Conservation (phyloP, 192 early-diverging fungal species). For the Coemansia sp. region DNA sequence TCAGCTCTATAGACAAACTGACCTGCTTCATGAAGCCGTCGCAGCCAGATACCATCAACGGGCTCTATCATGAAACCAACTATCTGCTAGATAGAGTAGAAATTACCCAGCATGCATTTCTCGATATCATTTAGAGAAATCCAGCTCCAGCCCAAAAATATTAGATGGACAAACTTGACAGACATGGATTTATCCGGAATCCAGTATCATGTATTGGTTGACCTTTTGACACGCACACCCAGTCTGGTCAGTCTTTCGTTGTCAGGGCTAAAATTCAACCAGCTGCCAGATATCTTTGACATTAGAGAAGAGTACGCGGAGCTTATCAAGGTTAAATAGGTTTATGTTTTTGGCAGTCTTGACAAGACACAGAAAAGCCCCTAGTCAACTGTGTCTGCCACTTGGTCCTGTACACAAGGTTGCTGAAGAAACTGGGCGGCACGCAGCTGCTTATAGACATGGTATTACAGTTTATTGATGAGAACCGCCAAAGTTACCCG, state of each 20-base stretch:
- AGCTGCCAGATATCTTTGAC: background rate
- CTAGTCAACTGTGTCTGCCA: background rate
- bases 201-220: background rate
- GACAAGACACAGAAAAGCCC: background rate
- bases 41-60: background rate
- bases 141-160: background rate
- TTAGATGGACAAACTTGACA: background rate
- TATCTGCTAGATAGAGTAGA: background rate
- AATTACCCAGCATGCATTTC: background rate
- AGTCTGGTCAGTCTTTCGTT: background rate
- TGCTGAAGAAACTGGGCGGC: background rate
- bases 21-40: background rate
- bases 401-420: background rate
- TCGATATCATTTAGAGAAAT: background rate
- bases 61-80: conserved; percentile 3
- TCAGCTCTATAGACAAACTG: background rate
- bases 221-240: background rate
- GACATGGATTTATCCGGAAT: background rate
- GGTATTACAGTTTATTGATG: background rate
- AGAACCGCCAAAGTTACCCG: background rate
- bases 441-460: background rate
- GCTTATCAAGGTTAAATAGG: background rate
- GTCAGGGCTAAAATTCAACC: background rate
- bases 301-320: background rate
- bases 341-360: background rate